Conservation (phyloP, 1,284 basidiomycete genomes). For the Boletellus dicymbophilus region DNA sequence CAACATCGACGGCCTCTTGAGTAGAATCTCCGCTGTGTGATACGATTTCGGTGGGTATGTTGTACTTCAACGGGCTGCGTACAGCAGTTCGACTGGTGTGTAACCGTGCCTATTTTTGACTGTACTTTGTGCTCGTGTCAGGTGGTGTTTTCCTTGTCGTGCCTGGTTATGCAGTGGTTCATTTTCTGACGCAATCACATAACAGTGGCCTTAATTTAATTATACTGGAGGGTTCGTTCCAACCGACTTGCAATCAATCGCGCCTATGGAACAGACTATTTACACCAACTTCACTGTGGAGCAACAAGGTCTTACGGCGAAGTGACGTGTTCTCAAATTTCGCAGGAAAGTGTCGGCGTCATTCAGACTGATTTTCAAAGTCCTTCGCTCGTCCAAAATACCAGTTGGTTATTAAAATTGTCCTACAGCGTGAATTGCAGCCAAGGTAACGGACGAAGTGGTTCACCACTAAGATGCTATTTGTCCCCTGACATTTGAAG, state of each 20-base stretch:
- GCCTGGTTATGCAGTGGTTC: neutral
- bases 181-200: too few species aligned
- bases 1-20: constrained; percentile 6
- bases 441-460: neutral
- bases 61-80: constrained; percentile 11
- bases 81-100: constrained; percentile 10
- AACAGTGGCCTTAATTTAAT: neutral
- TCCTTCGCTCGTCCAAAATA: too few species aligned
- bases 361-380: too few species aligned
- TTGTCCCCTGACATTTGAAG: neutral
- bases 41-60: neutral
- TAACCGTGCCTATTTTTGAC: neutral
- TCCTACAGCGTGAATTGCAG: too few species aligned
- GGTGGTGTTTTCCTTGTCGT: constrained; percentile 8
- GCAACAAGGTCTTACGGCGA: constrained; percentile 13
- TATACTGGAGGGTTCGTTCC: neutral
- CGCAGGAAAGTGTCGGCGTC: too few species aligned
- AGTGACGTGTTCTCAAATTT: constrained; percentile 3
- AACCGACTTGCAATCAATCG: neutral
- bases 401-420: too few species aligned
- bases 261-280: neutral
- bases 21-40: constrained; percentile 8
- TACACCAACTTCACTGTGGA: constrained; percentile 2
- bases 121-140: neutral
- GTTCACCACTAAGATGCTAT: neutral